Conservation (phyloP, 1,139 yeast species). For the Geotrichum bryndzae region DNA sequence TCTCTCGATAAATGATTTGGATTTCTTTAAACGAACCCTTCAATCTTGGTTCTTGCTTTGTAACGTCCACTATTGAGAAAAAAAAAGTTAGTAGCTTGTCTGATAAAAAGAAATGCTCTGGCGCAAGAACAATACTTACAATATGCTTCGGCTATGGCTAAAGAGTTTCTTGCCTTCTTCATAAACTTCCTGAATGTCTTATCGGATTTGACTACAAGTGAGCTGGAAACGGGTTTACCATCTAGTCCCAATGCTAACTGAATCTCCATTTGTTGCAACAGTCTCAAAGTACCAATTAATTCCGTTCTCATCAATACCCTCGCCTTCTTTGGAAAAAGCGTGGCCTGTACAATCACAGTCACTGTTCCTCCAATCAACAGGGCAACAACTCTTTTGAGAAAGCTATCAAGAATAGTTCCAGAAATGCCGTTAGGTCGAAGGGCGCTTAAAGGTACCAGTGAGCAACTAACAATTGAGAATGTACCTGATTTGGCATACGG, state of each 20-base stretch:
- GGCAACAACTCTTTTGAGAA: slow-evolving; percentile 46
- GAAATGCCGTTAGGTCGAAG: slow-evolving; percentile 25
- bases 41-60: slow-evolving; percentile 45
- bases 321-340: slow-evolving; percentile 45
- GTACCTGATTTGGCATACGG: slow-evolving; percentile 48
- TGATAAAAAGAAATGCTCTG: not conserved
- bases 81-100: not conserved
- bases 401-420: slow-evolving; percentile 41
- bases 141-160: slow-evolving; percentile 40
- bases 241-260: slow-evolving; percentile 41
- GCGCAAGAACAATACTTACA: slow-evolving; percentile 23
- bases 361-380: slow-evolving; percentile 47
- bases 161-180: slow-evolving; percentile 37
- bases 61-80: slow-evolving; percentile 23
- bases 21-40: slow-evolving; percentile 43
- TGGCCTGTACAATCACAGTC: slow-evolving; percentile 42
- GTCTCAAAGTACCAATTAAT: slow-evolving; percentile 38
- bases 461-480: slow-evolving; percentile 43
- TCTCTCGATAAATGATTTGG: slow-evolving; percentile 40
- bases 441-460: slow-evolving; percentile 37
- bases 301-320: slow-evolving; percentile 41
- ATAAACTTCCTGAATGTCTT: slow-evolving; percentile 32
- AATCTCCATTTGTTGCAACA: slow-evolving; percentile 38
- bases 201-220: slow-evolving; percentile 29
- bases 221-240: slow-evolving; percentile 31